These are phyloP conservation scores for Ganoderma leucocontextum DNA, from an alignment of 1,284 basidiomycete species.

Conservation along the genomic window DNA sequence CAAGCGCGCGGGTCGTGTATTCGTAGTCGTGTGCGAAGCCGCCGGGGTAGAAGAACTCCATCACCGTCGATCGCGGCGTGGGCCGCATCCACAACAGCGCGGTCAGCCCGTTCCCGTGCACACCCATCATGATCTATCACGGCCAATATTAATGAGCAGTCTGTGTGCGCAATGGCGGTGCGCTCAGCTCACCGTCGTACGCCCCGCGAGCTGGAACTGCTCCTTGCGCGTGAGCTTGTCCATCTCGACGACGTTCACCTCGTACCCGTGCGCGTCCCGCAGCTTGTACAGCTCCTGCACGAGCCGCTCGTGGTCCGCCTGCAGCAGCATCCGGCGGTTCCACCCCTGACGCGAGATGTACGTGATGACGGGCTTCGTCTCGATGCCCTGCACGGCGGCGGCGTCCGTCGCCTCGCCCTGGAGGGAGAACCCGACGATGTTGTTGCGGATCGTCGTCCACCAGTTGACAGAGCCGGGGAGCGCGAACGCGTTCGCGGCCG, in stretches of 20 bases:
- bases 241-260: slow-evolving; percentile 86
- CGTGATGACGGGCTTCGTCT: slow-evolving; percentile 74
- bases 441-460: slow-evolving; percentile 82
- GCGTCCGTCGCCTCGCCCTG: slow-evolving; percentile 47
- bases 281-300: slow-evolving; percentile 71
- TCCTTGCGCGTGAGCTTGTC: slow-evolving; percentile 82
- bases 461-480: slow-evolving; percentile 79
- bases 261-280: slow-evolving; percentile 77
- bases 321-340: slow-evolving; percentile 78
- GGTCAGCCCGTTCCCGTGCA: slow-evolving; percentile 89
- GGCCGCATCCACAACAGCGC: slow-evolving; percentile 89
- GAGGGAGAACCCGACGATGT: slow-evolving; percentile 76
- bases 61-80: slow-evolving; percentile 75
- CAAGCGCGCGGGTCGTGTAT: slow-evolving; percentile 80
- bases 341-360: slow-evolving; percentile 88
- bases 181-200: slow-evolving; percentile 80
- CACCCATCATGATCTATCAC: slow-evolving; percentile 82
- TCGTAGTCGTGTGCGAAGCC: slow-evolving; percentile 92
- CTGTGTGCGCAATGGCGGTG: slow-evolving; percentile 3
- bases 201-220: slow-evolving; percentile 78
- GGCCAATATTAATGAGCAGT: slow-evolving; percentile 8
- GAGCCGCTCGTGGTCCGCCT: slow-evolving; percentile 71
- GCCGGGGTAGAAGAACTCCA: slow-evolving; percentile 88
- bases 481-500: slow-evolving; percentile 75
- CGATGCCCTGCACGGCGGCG: slow-evolving; percentile 38